These are phyloP conservation scores for Pyrrhoderma noxium DNA, from an alignment of 1,284 basidiomycete species.

Conservation along the genomic window DNA sequence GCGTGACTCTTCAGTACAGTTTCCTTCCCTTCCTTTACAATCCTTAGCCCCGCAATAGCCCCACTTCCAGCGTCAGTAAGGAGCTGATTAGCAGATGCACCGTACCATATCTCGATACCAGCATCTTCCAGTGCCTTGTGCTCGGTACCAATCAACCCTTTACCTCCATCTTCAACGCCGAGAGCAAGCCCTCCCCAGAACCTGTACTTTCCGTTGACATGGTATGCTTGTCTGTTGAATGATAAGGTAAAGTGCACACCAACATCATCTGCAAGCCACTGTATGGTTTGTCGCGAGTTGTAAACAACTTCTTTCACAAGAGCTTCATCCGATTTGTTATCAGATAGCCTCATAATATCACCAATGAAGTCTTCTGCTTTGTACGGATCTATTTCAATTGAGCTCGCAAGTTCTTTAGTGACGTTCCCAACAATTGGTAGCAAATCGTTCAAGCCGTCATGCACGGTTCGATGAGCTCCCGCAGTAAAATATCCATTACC, in stretches of 20 bases:
- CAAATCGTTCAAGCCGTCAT: constrained; percentile 50
- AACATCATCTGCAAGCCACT: constrained; percentile 46
- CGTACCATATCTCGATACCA: constrained; percentile 50
- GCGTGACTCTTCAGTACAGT: constrained; percentile 33
- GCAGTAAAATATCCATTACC: constrained; percentile 69
- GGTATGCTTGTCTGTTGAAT: constrained; percentile 61
- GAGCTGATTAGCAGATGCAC: constrained; percentile 41
- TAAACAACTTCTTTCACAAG: constrained; percentile 49
- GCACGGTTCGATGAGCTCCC: constrained; percentile 55
- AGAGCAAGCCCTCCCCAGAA: constrained; percentile 66
- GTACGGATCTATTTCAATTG: constrained; percentile 55
- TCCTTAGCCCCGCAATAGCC: constrained; percentile 39
- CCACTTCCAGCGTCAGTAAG: constrained; percentile 27
- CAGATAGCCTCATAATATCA: constrained; percentile 55
- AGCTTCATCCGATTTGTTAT: constrained; percentile 38
- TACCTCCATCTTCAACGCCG: constrained; percentile 53
- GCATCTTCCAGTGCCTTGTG: constrained; percentile 39
- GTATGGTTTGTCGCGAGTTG: constrained; percentile 44
- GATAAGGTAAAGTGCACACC: constrained; percentile 50
- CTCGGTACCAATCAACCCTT: constrained; percentile 57
- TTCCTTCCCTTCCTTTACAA: constrained; percentile 32
- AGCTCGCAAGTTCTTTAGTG: constrained; percentile 33
- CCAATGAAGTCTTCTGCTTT: constrained; percentile 42
- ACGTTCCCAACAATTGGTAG: constrained; percentile 47
- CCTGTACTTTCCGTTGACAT: constrained; percentile 49